Conservation (phyloP, 352 stramenopile species). For the Peronospora farinosa region DNA sequence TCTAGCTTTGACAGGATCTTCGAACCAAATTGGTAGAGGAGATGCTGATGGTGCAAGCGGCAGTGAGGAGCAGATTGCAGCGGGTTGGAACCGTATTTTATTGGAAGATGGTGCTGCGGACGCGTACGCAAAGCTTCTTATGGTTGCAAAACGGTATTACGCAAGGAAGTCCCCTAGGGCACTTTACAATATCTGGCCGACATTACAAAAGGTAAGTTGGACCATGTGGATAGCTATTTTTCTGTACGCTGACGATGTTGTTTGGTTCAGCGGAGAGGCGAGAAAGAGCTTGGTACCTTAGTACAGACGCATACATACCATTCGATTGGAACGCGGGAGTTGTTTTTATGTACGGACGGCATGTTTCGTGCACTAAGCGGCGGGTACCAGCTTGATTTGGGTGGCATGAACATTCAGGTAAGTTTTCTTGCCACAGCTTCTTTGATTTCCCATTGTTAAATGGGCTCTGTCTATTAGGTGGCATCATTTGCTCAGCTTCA, state of each 20-base stretch:
- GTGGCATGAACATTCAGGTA: constrained; percentile 70
- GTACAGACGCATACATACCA: constrained; percentile 44
- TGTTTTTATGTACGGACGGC: constrained; percentile 71
- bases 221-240: not conserved
- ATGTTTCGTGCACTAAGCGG: constrained; percentile 43
- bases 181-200: constrained; percentile 66
- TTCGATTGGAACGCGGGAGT: constrained; percentile 35
- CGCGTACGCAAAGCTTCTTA: constrained; percentile 60
- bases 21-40: constrained; percentile 12
- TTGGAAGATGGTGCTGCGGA: constrained; percentile 59
- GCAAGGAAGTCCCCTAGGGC: constrained; percentile 35
- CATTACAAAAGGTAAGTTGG: constrained; percentile 30
- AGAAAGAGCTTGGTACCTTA: constrained; percentile 33
- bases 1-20: constrained; percentile 21
- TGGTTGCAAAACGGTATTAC: constrained; percentile 42
- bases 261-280: constrained; percentile 8
- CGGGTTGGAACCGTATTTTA: constrained; percentile 64
- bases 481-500: constrained; percentile 67
- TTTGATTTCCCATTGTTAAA: constrained; percentile 10
- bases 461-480: constrained; percentile 33
- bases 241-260: constrained; percentile 3
- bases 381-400: constrained; percentile 56
- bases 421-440: not conserved
- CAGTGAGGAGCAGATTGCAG: constrained; percentile 51
- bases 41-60: constrained; percentile 19